Conservation (phyloP, 2,329 filamentous ascomycete genomes). For the Paracoccidioides lutzii region DNA sequence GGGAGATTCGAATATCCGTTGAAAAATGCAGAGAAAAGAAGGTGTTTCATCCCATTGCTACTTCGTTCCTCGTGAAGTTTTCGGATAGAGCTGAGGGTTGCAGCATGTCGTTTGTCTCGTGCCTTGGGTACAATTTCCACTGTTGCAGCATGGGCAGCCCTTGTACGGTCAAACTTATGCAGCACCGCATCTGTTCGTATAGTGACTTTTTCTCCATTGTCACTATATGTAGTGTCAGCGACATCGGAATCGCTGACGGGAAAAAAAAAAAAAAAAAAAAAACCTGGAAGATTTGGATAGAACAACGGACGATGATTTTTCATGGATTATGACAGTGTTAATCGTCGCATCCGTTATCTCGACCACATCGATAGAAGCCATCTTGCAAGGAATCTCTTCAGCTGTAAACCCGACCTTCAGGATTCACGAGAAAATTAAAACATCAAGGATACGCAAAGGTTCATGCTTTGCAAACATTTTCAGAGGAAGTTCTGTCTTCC, state of each 20-base stretch:
- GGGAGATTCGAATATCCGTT: background rate
- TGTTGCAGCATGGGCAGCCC: background rate
- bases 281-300: no score
- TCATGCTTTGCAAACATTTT: no score
- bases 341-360: background rate
- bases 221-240: background rate
- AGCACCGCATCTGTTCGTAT: conserved; percentile 1
- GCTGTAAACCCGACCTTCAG: background rate
- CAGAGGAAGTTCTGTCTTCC: no score
- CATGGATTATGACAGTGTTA: background rate
- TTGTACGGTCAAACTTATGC: background rate
- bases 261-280: no score
- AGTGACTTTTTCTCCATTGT: background rate
- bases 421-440: background rate
- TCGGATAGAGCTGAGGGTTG: background rate
- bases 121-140: background rate
- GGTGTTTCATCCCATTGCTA: conserved; percentile 1
- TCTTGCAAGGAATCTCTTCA: background rate
- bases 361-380: background rate
- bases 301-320: background rate
- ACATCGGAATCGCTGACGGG: background rate
- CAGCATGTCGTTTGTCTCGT: background rate
- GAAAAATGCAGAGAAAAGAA: background rate
- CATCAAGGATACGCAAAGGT: background rate
- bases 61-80: background rate